Evolutionary conservation across 306 rosid species (phyloP).

Genomic region (Cicer pinnatifidum): DNA sequence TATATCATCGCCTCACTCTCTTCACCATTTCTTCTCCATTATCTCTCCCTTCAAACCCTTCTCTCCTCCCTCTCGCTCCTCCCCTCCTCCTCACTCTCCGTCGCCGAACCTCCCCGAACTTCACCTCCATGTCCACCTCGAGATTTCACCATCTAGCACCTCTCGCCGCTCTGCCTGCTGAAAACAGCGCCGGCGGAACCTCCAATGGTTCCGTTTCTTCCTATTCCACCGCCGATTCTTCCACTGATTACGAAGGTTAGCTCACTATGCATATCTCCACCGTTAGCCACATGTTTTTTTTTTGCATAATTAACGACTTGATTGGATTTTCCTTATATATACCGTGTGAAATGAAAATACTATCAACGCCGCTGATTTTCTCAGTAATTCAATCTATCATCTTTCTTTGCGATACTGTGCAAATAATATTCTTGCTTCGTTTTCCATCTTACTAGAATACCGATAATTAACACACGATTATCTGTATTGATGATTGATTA

Average conservation of each 20-base stretch:
- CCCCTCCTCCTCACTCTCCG: slow-evolving; percentile 43
- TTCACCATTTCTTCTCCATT: slow-evolving; percentile 47
- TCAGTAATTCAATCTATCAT: slow-evolving; percentile 8
- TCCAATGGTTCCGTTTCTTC: slow-evolving; percentile 57
- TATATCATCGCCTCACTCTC: slow-evolving; percentile 65
- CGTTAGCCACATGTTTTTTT: neutral
- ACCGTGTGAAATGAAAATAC: neutral
- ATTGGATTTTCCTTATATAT: neutral
- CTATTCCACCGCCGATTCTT: slow-evolving; percentile 46
- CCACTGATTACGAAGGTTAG: slow-evolving; percentile 68
- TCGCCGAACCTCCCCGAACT: slow-evolving; percentile 39
- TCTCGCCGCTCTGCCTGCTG: slow-evolving; percentile 51
- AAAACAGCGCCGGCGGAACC: slow-evolving; percentile 53
- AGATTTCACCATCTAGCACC: slow-evolving; percentile 60
- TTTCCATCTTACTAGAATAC: slow-evolving; percentile 1
- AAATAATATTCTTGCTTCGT: neutral
- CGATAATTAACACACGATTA: neutral
- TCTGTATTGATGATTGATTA: slow-evolving; percentile 1
- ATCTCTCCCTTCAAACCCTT: slow-evolving; percentile 43
- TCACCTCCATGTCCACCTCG: slow-evolving; percentile 57
- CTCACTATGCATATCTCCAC: neutral
- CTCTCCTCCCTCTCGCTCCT: slow-evolving; percentile 51
- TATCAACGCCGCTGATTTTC: neutral
- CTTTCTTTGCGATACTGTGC: neutral
- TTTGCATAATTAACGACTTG: neutral